These are phyloP conservation scores for Alternaria sp. DNA, from an alignment of 2,329 filamentous ascomycete genomes.

Conservation along the genomic window DNA sequence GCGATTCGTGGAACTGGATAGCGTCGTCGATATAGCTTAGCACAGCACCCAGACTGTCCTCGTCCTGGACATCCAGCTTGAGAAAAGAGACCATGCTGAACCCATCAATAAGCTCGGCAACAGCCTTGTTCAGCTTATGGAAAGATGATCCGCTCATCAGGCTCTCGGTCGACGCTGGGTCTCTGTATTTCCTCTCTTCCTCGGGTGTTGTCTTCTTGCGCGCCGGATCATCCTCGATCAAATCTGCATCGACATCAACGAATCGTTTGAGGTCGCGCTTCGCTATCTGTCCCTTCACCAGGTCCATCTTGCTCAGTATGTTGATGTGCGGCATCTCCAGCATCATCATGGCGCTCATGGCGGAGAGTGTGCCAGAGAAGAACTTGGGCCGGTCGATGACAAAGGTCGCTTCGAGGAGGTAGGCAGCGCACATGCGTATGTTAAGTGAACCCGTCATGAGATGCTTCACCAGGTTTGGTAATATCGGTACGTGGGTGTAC, in stretches of 20 bases:
- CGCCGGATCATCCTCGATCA: conserved; percentile 83
- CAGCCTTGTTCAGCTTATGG: conserved; percentile 82
- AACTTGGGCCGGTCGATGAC: conserved; percentile 96
- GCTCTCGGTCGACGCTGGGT: conserved; percentile 72
- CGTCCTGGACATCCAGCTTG: conserved; percentile 86
- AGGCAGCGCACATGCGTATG: conserved; percentile 90
- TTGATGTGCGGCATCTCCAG: conserved; percentile 97
- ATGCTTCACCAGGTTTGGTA: conserved; percentile 84
- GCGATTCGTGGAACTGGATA: conserved; percentile 91
- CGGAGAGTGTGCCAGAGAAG: conserved; percentile 92
- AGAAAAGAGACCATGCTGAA: conserved; percentile 98
- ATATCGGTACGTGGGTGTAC: conserved; percentile 94
- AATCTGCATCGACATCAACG: conserved; percentile 81
- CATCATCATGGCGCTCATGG: conserved; percentile 99
- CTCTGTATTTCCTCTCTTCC: conserved; percentile 62
- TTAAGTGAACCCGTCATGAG: conserved; percentile 85
- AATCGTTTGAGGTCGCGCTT: conserved; percentile 91
- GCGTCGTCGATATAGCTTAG: conserved; percentile 94
- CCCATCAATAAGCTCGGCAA: conserved; percentile 91
- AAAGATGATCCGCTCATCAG: conserved; percentile 86
- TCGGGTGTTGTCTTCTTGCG: conserved; percentile 51
- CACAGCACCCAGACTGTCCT: conserved; percentile 86
- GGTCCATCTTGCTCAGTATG: conserved; percentile 96
- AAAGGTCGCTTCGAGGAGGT: conserved; percentile 94
- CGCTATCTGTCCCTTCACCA: conserved; percentile 87